Evolutionary conservation across 2,329 filamentous ascomycete genomes (phyloP), one percentile per base, ranked within the genome.

Genomic region (Bipolaris zeicola): DNA sequence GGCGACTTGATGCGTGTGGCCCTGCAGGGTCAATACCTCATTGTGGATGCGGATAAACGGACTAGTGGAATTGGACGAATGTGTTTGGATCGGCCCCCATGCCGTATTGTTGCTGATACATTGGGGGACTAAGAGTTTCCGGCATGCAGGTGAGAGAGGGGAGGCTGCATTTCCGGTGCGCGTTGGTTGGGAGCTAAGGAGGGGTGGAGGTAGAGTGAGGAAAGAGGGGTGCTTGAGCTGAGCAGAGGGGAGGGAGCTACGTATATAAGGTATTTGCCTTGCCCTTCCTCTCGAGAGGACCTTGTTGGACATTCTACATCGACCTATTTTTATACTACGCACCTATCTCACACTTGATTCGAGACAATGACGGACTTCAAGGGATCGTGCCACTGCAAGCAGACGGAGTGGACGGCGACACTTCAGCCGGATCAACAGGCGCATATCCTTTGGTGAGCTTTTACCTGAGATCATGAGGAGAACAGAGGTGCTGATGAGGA

Each of bases 331-430:
- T 31, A 16, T 13, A 47, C 38, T 34, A 24, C 34, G 3, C 33
- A 22, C 11, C 13, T 16, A 16, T 20, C 18, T 31, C 38, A 11
- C 10, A 44, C 14, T 3, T 20, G 13, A 24, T 28, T 33, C 24
- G 42, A 34, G 3, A 74, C 53, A 42, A 82, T 82, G 80, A 69
- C 78, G 36, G 76, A 72, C 45, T 81, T 79, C 68, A 71, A 77
- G 51, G 83, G 82, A 67, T 76, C 79, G 43, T 85, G 84, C 77
- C 82, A 84, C 68, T 85, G 84, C 70, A 82, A 82, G 66, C 74
- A 82, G 65, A 80, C 77, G 45, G 75, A 82, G 63, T 85, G 81
- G 80, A 77, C 79, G 41, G 81, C 79, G 49, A 80, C 78, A 57
- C 75, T 85, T 55, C 76, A 71, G 41, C 66, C 77, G 26, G 80